These are phyloP conservation scores for Plectranthus barbatus DNA, from an alignment of 257 asterid genomes.

Conservation along the genomic window DNA sequence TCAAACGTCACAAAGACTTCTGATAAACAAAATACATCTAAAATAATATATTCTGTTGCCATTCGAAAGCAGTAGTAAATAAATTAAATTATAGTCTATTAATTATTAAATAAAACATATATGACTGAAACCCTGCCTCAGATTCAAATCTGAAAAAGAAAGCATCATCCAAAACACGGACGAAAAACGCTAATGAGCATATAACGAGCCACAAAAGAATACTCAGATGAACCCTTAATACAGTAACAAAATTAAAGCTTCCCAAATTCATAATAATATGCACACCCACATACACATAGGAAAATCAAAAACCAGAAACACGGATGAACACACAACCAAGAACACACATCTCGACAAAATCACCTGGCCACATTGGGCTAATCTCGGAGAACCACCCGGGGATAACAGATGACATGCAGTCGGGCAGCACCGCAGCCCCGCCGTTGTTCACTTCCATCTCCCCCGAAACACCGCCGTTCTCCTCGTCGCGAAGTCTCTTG, in stretches of 20 bases:
- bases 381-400: constrained; percentile 98
- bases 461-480: constrained; percentile 27
- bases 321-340: background rate
- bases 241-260: too few relatives aligned
- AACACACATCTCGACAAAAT: constrained; percentile 4
- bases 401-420: constrained; percentile 46
- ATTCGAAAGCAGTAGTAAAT: background rate
- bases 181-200: background rate
- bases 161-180: background rate
- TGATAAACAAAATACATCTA: background rate
- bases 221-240: background rate
- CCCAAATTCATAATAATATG: background rate
- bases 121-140: background rate
- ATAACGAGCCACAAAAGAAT: background rate
- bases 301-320: background rate
- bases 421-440: constrained; percentile 24
- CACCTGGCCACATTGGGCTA: constrained; percentile 97
- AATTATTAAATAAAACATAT: too few relatives aligned
- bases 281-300: background rate
- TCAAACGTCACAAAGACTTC: background rate
- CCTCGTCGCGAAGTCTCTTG: constrained; percentile 26
- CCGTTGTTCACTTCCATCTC: constrained; percentile 42
- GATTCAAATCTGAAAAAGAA: background rate
- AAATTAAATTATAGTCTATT: background rate
- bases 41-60: background rate